Base-by-base conservation (phyloP, 768 basidiomycete species). In the Trametes maxima region DNA sequence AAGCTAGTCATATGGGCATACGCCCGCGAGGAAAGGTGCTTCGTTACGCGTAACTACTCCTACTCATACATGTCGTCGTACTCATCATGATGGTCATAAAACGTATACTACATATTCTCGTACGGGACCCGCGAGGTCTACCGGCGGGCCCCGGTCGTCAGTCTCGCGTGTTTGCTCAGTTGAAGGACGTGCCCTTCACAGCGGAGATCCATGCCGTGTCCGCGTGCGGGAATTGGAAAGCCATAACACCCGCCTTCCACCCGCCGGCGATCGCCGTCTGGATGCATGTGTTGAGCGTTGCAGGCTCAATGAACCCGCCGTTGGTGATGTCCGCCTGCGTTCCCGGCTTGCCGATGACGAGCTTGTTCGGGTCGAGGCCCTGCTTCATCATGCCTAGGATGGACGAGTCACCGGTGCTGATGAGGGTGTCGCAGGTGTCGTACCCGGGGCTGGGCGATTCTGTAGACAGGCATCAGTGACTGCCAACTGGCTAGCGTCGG, bases 221-320 rank as follows among this genome's bases (percentile, higher is more conserved):
- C 3, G 47, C 47, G 7, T 48, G 47, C 12, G 47, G 47, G 47
- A 48, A 48, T 25, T 50, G 40, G 35, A 55, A 63, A 7, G 44
- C 88, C 89, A 90, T 55, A 8, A 46, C 54, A 55, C 54, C 45
- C 8, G 54, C 54, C 5, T 47, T 56, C 89, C 89, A 91, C 28
- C 87, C 89, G 54, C 79, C 56, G 14, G 62, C 67, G 60, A 83
- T 80, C 0, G 86, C 90, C 70, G 84, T 75, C 22, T 77, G 67
- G 33, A 90, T 74, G 69, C 90, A 92, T 3, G 72, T 71, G 1
- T 84, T 80, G 21, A 92, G 77, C 16, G 80, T 81, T 2, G 78
- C 71, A 1, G 86, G 77, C 33, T 74, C 75, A 65, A 92, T 86
- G 73, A 81, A 90, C 8, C 87, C 79, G 39, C 77, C 82, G 46